Conservation (phyloP, 345 rosid species). For the Melastoma malabathricum region DNA sequence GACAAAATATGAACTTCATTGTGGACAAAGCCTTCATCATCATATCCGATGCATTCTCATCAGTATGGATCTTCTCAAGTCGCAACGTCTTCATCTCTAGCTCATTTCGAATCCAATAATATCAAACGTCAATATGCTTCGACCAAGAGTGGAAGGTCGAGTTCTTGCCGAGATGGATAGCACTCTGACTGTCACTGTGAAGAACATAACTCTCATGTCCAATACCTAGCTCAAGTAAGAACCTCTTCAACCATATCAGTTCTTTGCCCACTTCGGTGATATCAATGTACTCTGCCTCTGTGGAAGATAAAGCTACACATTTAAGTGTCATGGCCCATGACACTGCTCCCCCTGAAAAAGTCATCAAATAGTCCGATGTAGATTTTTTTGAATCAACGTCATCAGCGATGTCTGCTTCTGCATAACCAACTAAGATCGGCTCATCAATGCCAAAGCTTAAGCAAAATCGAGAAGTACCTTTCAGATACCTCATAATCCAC, state of each 20-base stretch:
- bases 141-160: neutral
- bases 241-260: conserved; percentile 2
- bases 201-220: neutral
- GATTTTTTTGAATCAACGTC: conserved; percentile 1
- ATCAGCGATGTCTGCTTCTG: neutral
- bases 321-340: neutral
- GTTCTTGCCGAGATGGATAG: conserved; percentile 2
- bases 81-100: neutral
- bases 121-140: conserved; percentile 4
- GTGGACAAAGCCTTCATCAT: neutral
- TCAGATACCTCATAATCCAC: conserved; percentile 4
- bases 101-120: conserved; percentile 3
- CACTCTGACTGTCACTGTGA: neutral
- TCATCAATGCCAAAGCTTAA: neutral
- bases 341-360: neutral
- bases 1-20: neutral
- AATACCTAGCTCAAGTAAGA: neutral
- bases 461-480: neutral
- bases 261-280: conserved; percentile 1
- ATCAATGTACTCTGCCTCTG: no score
- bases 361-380: conserved; percentile 1
- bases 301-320: no score
- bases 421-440: neutral
- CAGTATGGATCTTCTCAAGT: conserved; percentile 1
- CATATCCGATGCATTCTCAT: conserved; percentile 3